phyloP scores from a whole-genome alignment of 805 yeast species.

The Myxozyma melibiosi region DNA sequence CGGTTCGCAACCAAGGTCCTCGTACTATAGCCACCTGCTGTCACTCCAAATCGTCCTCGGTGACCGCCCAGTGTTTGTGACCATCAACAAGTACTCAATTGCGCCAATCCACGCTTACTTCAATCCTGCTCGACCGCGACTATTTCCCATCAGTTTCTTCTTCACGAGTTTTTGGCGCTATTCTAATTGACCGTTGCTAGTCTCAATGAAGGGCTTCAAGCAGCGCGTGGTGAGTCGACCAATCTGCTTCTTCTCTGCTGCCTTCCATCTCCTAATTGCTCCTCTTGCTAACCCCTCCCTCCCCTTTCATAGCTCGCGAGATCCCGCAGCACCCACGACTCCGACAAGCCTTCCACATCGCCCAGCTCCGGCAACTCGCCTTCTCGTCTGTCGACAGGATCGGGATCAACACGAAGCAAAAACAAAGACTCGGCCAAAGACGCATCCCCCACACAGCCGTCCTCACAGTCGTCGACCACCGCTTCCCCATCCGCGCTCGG shows the following conservation, averaged over 20 bases:
- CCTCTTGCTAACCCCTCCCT: background rate
- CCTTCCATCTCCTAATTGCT: background rate
- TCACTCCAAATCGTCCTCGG: no score
- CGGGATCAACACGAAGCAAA: slow-evolving; percentile 10
- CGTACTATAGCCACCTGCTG: no score
- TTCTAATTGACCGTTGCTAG: background rate
- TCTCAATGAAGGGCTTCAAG: slow-evolving; percentile 38
- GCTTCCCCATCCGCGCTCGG: slow-evolving; percentile 4
- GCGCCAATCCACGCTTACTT: no score
- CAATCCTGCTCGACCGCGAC: no score
- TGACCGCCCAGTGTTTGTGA: no score
- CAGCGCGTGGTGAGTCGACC: slow-evolving; percentile 36
- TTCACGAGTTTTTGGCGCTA: background rate
- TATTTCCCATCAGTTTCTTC: no score
- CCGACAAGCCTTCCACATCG: slow-evolving; percentile 11
- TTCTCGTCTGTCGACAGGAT: background rate
- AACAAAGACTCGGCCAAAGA: slow-evolving; percentile 7
- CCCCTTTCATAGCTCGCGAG: slow-evolving; percentile 32
- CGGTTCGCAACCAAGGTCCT: no score
- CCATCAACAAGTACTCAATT: no score
- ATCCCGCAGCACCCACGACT: slow-evolving; percentile 34
- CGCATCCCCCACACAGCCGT: slow-evolving; percentile 5
- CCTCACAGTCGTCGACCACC: background rate
- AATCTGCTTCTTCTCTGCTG: background rate
- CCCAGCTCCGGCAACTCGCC: slow-evolving; percentile 8